Percentiles rank a stretch among this genome's conserved stretches.
Evolutionary conservation across 73 alveolate species (phyloP).

Genomic region (Tetrahymena thermophila): DNA sequence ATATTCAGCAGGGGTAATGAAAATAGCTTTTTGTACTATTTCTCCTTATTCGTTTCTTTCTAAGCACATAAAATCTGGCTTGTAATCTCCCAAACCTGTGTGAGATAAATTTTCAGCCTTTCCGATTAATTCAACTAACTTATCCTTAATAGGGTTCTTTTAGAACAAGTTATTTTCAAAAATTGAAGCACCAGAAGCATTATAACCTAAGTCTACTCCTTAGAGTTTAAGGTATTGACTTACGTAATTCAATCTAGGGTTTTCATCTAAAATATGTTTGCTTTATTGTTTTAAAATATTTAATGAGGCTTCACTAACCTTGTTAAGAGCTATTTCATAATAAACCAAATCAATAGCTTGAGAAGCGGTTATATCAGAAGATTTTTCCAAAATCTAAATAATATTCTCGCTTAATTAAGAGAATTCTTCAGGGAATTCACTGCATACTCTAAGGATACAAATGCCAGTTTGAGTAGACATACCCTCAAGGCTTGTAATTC

Average conservation of each 20-base stretch:
- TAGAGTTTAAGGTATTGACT: neutral
- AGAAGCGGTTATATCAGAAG: neutral
- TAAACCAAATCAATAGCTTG: neutral
- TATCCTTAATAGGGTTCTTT: neutral
- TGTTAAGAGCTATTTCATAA: neutral
- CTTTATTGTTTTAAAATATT: neutral
- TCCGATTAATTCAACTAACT: neutral
- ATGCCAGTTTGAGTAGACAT: neutral
- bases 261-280: neutral
- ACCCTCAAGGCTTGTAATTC: neutral
- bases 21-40: neutral
- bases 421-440: neutral
- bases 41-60: neutral
- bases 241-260: neutral
- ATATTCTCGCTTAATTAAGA: neutral
- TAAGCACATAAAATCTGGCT: neutral
- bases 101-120: neutral
- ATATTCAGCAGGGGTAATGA: neutral
- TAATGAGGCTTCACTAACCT: neutral
- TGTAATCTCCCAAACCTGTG: neutral
- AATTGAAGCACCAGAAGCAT: neutral
- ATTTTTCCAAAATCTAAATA: neutral
- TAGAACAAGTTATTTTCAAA: neutral
- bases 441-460: neutral
- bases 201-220: neutral